A percentile compares a stretch with the other conserved stretches of the same genome.
phyloP scores from a whole-genome alignment of 225 moss, liverwort and hornwort genomes.

The Climacium dendroides region DNA sequence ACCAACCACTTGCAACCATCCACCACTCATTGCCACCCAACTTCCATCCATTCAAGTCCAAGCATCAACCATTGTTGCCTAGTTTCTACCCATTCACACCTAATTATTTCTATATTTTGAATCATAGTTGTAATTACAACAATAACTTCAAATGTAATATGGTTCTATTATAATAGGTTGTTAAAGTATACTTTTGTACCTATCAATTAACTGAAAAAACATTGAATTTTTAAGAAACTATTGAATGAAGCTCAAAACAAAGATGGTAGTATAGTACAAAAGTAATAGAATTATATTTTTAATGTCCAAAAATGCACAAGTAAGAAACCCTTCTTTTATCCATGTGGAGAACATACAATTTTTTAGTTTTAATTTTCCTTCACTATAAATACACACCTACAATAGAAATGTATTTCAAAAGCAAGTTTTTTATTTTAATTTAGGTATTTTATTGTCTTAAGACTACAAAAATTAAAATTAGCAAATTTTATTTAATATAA shows the following conservation, averaged over 20 bases:
- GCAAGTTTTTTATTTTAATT: fast-evolving
- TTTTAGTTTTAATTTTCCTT: fast-evolving
- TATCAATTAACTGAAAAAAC: neutral
- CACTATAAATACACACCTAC: neutral
- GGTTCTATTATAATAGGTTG: neutral
- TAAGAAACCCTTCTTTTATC: neutral
- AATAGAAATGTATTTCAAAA: neutral
- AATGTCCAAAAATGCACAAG: fast-evolving
- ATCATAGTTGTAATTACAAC: neutral
- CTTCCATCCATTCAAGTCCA: neutral
- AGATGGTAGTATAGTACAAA: too few relatives aligned
- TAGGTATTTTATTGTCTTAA: neutral
- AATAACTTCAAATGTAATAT: neutral
- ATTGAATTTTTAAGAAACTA: too few relatives aligned
- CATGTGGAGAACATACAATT: fast-evolving
- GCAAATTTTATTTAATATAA: neutral
- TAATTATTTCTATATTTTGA: neutral
- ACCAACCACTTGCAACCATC: neutral
- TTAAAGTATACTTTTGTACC: neutral
- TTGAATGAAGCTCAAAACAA: neutral
- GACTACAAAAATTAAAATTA: neutral
- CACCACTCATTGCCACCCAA: neutral
- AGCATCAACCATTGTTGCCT: fast-evolving
- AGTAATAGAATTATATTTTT: neutral
- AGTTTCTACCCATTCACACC: fast-evolving